Evolutionary conservation across 371 early-diverging fungal genomes (phyloP).

Genomic region (Nematocida major): DNA sequence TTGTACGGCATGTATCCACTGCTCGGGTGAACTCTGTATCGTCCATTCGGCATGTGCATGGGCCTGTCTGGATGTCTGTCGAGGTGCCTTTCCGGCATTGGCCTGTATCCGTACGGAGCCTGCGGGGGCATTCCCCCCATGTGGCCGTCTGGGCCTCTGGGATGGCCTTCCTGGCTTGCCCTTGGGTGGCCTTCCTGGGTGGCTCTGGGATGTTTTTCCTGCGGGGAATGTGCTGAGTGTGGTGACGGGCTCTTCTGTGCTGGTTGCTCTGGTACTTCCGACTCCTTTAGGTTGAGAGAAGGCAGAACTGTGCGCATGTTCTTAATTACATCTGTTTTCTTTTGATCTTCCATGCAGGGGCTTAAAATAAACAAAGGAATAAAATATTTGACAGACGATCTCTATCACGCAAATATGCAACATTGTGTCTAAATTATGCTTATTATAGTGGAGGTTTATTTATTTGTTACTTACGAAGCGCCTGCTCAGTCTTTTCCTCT

Average conservation of each 20-base stretch:
- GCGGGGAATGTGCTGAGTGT: neutral
- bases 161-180: too few relatives aligned
- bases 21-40: constrained; percentile 5
- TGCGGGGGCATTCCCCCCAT: too few relatives aligned
- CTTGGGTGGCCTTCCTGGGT: neutral
- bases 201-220: neutral
- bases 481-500: constrained; percentile 11
- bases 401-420: constrained; percentile 3
- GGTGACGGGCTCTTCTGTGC: neutral
- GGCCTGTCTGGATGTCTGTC: neutral
- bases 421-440: neutral
- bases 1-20: constrained; percentile 26
- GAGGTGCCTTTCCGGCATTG: neutral
- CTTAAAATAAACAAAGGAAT: constrained; percentile 55
- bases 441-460: neutral
- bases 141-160: too few relatives aligned
- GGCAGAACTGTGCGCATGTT: constrained; percentile 50
- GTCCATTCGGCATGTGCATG: neutral
- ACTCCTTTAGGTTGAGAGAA: constrained; percentile 17
- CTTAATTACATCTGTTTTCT: constrained; percentile 56
- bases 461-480: neutral
- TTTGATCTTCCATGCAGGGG: constrained; percentile 58
- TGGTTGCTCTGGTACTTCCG: constrained; percentile 8
- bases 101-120: constrained; percentile 1
- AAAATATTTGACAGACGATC: constrained; percentile 28